Base-by-base conservation (phyloP, 2,329 filamentous ascomycete genomes). In the Trichophyton rubrum region DNA sequence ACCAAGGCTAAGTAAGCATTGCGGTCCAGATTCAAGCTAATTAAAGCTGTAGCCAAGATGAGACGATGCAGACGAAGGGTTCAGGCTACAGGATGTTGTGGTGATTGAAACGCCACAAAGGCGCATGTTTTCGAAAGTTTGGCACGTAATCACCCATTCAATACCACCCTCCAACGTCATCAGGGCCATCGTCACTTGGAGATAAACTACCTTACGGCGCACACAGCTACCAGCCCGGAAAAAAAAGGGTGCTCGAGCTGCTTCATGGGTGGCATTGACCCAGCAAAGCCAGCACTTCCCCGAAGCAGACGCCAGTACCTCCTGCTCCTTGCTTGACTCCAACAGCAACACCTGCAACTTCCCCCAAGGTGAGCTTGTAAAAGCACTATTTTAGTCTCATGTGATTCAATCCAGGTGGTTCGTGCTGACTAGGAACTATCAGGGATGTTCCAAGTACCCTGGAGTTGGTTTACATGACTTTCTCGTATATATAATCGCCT, bases 1-100 rank as follows among this genome's bases (percentile, higher is more conserved):
- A 55, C 49, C 49, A 55, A 55, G 49, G 49, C 49, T 55, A 35
- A 20, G 49, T 55, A 55, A 55, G 49, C 49, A 55, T 55, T 55
- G 49, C 17, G 49, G 49, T 55, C 49, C 49, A 55, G 49, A 55
- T 55, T 55, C 49, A 55, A 55, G 49, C 49, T 55, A 55, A 55
- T 55, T 55, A 55, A 55, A 55, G 49, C 49, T 55, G 6, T 35
- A 55, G 49, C 49, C 49, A 55, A 55, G 49, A 8, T 33, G 15
- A 5, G 38, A 35, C 17, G 15, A 33, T 27, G 20, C 22, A 3
- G 22, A 33, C 22, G 49, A 24, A 27, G 45, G 20, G 49, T 55
- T 35, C 27, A 35, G 17, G 24, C 9, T 27, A 27, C 27, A 55
- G 7, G 27, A 22, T n/a, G 11, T 33, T 55, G n/a, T 17, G 11